These are phyloP conservation scores for Mucuna pruriens DNA, from an alignment of 306 rosid genomes.

Conservation along the genomic window DNA sequence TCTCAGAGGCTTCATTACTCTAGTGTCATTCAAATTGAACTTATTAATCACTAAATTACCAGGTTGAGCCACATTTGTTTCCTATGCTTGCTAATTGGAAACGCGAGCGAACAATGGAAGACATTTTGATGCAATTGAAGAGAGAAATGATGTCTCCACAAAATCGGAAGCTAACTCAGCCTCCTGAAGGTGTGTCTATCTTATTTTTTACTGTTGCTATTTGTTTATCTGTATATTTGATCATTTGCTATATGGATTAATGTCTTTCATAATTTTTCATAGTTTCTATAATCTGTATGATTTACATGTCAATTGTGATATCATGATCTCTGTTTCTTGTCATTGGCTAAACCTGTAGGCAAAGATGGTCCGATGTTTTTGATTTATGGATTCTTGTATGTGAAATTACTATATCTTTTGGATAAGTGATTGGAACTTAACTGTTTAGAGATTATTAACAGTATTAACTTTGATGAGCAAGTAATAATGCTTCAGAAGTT, in stretches of 20 bases:
- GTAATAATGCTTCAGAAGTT: slow-evolving; percentile 11
- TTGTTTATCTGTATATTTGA: not conserved
- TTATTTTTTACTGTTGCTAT: slow-evolving; percentile 9
- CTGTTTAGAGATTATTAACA: not conserved
- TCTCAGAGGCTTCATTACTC: slow-evolving; percentile 5
- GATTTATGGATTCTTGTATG: not conserved
- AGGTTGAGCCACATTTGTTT: slow-evolving; percentile 92
- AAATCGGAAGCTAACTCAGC: slow-evolving; percentile 91
- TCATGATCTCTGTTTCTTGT: not conserved
- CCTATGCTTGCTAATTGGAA: slow-evolving; percentile 97
- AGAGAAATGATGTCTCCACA: slow-evolving; percentile 95
- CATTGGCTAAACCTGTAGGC: not conserved
- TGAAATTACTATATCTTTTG: slow-evolving; percentile 25
- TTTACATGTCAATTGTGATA: slow-evolving; percentile 6
- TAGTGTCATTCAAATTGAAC: slow-evolving; percentile 39
- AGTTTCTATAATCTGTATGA: not conserved
- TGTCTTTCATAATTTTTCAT: not conserved
- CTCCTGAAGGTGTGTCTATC: slow-evolving; percentile 77
- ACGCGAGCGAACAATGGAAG: slow-evolving; percentile 93
- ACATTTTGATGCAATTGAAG: slow-evolving; percentile 84
- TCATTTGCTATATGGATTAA: not conserved
- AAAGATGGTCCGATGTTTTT: not conserved
- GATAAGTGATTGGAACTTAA: not conserved
- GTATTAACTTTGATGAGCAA: not conserved
- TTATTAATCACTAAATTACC: slow-evolving; percentile 42